Evolutionary conservation across 2,329 filamentous ascomycete species (phyloP), one percentile per base, ranked within the genome.

Genomic region (Paradendryphiella salina): DNA sequence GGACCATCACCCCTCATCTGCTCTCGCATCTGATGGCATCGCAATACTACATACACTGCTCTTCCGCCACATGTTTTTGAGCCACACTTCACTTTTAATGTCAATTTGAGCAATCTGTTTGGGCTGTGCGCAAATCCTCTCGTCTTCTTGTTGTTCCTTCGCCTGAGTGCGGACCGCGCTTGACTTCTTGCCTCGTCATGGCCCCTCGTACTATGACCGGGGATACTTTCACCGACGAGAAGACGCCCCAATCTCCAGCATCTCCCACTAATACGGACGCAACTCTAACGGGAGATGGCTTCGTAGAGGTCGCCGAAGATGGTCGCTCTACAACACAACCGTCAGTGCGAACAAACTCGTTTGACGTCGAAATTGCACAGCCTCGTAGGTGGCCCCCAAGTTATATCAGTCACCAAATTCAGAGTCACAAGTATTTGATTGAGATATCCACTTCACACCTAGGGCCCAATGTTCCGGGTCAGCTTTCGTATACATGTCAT

Each of bases 131-230:
- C 44, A 51, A 45, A 41, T 13, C n/a, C 33, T 44, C 23, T 26
- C 17, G 15, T 44, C 49, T 13, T 42, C 35, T 56, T 42, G 37
- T 37, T 46, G 38, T 29, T 31, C 40, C 50, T 40, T 50, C 46
- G 40, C 31, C 54, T 56, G 37, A 54, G 37, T 35, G 31, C 32
- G 36, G 37, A 36, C 9, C 36, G 35, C 41, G 41, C 41, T 31
- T 20, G n/a, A 29, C 35, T 44, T 29, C 23, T 18, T 40, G 23
- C 29, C 10, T 38, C 21, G 5, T 11, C 10, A 72, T 71, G 68
- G 48, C 66, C 55, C 68, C 63, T 54, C 67, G 65, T 21, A 50
- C 61, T 5, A 66, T 72, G 67, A 72, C 67, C 9, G 69, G 64
- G 7, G 68, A 70, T 21, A 72, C 69, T 0, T 52, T 65, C 17